Evolutionary conservation across 805 yeast species (phyloP), one percentile per base, ranked within the genome.

Genomic region (Lachancea waltii): DNA sequence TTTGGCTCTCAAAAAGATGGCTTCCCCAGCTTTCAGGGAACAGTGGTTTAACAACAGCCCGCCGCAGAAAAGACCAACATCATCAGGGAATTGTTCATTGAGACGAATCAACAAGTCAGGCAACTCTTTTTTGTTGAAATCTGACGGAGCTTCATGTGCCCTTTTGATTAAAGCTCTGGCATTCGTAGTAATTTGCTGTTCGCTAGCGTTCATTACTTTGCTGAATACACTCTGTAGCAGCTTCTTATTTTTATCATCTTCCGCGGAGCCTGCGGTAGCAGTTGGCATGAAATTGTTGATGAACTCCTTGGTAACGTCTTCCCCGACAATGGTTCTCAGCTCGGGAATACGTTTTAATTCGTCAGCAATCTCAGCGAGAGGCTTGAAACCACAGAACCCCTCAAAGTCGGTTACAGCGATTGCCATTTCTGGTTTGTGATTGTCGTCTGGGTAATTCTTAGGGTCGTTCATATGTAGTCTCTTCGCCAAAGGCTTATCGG

Each of bases 401-500:
- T 92, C 97, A 54, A 92, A 92, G 44, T 77, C 85, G 16, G 97
- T 89, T 38, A 92, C 79, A 7, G 98, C 98, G 56, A 92, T 77
- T 35, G 98, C 97, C 98, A 92, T 92, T 64, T 92, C 98, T n/a
- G 98, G 98, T 69, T 92, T 92, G 67, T 92, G 98, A 69, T 92
- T 92, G 61, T 81, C 95, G 66, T 92, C 98, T 3, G 97, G 97
- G 62, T 92, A 92, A 66, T 92, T 84, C 54, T 79, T 77, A 40
- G 98, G 97, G 65, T 92, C 97, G 20, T 70, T 64, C 13, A 73
- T 72, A 56, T 83, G 95, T 53, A 92, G 71, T 46, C 76, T 75
- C 33, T 72, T 77, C 26, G 83, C 98, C 42, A 92, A 70, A 10
- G 70, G 60, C 68, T 92, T 92, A 67, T 92, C 97, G 20, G 98